Base-by-base conservation (phyloP, 2,329 filamentous ascomycete genomes). In the Fusarium sambucinum region DNA sequence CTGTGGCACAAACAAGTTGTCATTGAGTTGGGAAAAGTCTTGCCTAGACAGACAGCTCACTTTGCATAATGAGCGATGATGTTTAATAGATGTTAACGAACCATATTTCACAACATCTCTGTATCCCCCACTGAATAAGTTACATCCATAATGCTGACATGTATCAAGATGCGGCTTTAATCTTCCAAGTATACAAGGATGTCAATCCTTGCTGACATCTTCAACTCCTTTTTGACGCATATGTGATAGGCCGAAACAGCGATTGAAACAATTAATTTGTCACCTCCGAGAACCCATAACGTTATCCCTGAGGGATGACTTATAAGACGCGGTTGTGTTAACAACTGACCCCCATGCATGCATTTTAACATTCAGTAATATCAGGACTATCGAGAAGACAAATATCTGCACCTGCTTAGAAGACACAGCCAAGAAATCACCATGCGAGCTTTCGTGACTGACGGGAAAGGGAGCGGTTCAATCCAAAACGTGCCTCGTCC, bases 11-110 rank as follows among this genome's bases (percentile, higher is more conserved):
- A 37, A 12, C 14, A 41, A 27, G 29, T 44, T 29, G 61, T 41
- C 54, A 65, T 40, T 41, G 33, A 27, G 25, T 51, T 29, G 3
- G 35, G 41, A 65, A 52, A 51, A 30, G 30, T 46, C 45, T 44
- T 65, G 33, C 33, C 33, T 33, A 45, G 23, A 42, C 23, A 40
- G 32, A 27, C 62, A 65, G 60, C 41, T 65, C 47, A 65, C 53
- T 27, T 65, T 65, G 47, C 54, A 65, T 65, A 65, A 65, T 30
- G n/a, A 65, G 46, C 54, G 60, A 54, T 64, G 45, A 59, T 60
- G 19, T 58, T 38, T 40, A 45, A 52, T 60, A 65, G 11, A 65
- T 59, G 47, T 48, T 60, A 53, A 65, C 65, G 60, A 65, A 45
- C 14, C 13, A 63, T 23, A 29, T 35, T 45, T 46, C 21, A 32